phyloP scores from a whole-genome alignment of 345 rosid species.

The Dipteronia dyeriana region DNA sequence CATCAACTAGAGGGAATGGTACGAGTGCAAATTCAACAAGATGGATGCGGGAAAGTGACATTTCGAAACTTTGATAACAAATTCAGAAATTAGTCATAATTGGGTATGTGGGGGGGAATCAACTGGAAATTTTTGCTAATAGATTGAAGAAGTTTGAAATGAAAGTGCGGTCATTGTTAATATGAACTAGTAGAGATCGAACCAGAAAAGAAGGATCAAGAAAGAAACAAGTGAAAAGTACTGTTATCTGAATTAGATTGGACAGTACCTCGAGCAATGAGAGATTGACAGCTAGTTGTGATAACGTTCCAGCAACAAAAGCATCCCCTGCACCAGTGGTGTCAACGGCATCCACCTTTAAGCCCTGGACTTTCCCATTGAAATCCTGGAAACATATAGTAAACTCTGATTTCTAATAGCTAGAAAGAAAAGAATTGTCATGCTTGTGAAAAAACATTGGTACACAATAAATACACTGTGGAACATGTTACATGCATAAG shows the following conservation, averaged over 20 bases:
- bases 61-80: neutral
- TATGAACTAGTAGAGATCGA: neutral
- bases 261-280: conserved; percentile 75
- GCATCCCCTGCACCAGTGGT: conserved; percentile 99
- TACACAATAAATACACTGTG: neutral
- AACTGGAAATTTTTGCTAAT: too few species aligned
- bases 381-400: conserved; percentile 53
- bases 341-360: conserved; percentile 83
- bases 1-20: neutral
- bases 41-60: neutral
- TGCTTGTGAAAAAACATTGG: neutral
- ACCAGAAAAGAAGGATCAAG: neutral
- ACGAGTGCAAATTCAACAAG: neutral
- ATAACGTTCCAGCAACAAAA: conserved; percentile 80
- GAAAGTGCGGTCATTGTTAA: neutral
- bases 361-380: conserved; percentile 72
- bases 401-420: neutral
- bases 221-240: neutral
- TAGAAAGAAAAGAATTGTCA: neutral
- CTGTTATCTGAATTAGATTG: neutral
- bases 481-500: neutral
- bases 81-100: neutral
- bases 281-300: conserved; percentile 64
- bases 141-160: neutral
- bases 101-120: too few species aligned